phyloP scores from a whole-genome alignment of 192 early-diverging fungal genomes.

The Coemansia sp. region DNA sequence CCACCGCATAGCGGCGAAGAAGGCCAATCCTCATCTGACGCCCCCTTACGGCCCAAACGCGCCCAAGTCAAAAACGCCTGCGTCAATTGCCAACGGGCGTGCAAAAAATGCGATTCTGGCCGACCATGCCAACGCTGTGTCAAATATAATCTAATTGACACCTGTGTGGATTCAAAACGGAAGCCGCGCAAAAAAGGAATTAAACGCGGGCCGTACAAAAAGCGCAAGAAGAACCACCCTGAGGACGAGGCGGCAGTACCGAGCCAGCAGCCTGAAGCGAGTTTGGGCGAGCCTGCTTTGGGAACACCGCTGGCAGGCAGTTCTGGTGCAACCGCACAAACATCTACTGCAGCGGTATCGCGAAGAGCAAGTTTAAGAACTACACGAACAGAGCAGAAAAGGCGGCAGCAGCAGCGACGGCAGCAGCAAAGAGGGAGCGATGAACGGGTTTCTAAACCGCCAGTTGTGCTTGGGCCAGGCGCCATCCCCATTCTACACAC shows the following conservation, averaged over 20 bases:
- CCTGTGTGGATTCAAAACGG: slow-evolving; percentile 74
- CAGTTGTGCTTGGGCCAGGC: slow-evolving; percentile 38
- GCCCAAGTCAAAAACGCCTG: slow-evolving; percentile 91
- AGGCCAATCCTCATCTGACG: slow-evolving; percentile 9
- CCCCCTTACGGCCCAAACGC: slow-evolving; percentile 53
- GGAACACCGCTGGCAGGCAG: no score
- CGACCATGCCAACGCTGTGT: slow-evolving; percentile 86
- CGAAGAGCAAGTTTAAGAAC: not conserved
- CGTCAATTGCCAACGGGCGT: slow-evolving; percentile 83
- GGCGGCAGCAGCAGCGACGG: not conserved
- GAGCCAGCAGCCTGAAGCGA: no score
- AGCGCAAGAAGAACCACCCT: slow-evolving; percentile 15
- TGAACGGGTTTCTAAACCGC: slow-evolving; percentile 6
- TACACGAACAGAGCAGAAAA: not conserved
- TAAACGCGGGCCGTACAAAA: slow-evolving; percentile 82
- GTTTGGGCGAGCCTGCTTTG: no score
- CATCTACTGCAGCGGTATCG: not conserved
- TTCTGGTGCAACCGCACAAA: no score
- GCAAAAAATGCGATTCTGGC: slow-evolving; percentile 89
- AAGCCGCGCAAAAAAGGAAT: slow-evolving; percentile 84
- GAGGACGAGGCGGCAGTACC: not conserved
- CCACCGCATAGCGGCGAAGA: slow-evolving; percentile 7
- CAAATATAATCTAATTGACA: slow-evolving; percentile 68
- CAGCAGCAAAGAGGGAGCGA: not conserved
- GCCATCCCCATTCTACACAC: slow-evolving; percentile 45